Base-by-base conservation (phyloP, 1,139 yeast genomes). In the Protomyces lactucae-debilis region DNA sequence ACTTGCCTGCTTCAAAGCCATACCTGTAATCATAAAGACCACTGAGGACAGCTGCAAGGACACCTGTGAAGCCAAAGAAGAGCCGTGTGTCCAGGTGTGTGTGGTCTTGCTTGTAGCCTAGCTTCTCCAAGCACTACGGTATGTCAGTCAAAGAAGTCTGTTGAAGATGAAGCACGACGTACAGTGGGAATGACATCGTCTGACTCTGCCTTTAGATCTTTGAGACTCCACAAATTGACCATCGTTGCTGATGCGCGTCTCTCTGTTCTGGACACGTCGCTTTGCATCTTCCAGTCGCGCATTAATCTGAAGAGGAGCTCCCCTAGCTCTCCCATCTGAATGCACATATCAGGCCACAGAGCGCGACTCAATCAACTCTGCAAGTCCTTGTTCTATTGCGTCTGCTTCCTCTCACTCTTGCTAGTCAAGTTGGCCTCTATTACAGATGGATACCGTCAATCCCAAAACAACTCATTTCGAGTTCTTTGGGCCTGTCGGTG, bases 401-500 rank as follows among this genome's bases (percentile, higher is more conserved):
- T 12, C 6, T 12, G 18, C 46, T n/a, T 18, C 23, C 8, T 5
- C 48, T 10, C 8, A 28, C 32, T 28, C 32, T 28, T 5, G 32
- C 32, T 28, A 28, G 32, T 28, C 32, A 0, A 28, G 32, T 3
- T 1, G 18, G 18, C 18, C 18, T 5, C n/a, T 18, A 9, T 9
- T 21, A 3, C 43, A 37, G 14, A 43, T 43, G 48, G 48, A 43
- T 1, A 12, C n/a, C 18, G 2, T 59, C 39, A 59, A 59, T n/a
- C 63, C 64, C n/a, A 54, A 70, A 23, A 89, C 97, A 0, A 79
- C 75, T 10, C 83, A 85, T 61, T 78, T 78, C 67, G 98, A 93
- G 75, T 93, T 93, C 75, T 79, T 81, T 43, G 99, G 99, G 0
- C 76, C 82, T 8, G 75, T 82, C 0, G 99, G 99, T 2, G 90